A percentile compares a stretch with the other conserved stretches of the same genome.
Conservation (phyloP, 2,329 filamentous ascomycete genomes). For the Neophaeococcomyces aloes region DNA sequence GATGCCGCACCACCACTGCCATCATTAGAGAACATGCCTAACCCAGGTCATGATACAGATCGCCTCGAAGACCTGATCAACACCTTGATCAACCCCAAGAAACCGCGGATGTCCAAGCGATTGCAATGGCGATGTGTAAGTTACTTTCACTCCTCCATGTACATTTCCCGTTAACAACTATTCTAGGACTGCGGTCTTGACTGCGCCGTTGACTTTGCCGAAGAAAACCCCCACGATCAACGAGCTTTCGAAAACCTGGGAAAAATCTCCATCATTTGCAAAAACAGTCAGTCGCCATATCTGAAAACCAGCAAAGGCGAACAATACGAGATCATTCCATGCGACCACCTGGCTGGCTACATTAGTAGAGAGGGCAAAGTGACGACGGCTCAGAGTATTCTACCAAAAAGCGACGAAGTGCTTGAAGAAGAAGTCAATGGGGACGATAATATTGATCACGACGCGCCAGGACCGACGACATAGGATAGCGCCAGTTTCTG, state of each 20-base stretch:
- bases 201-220: conserved; percentile 20
- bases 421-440: background rate
- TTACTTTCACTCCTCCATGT: conserved; percentile 1
- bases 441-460: background rate
- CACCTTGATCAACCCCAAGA: conserved; percentile 21
- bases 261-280: conserved; percentile 22
- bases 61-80: conserved; percentile 22
- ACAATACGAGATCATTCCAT: conserved; percentile 21
- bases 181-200: conserved; percentile 20
- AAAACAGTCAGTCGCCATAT: conserved; percentile 20
- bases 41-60: conserved; percentile 13
- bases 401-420: conserved; percentile 3
- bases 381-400: conserved; percentile 12
- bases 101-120: conserved; percentile 19
- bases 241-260: conserved; percentile 18
- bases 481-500: too few species aligned
- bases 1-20: conserved; percentile 6
- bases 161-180: conserved; percentile 3
- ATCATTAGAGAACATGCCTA: conserved; percentile 5
- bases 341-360: conserved; percentile 18
- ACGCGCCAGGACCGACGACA: too few species aligned
- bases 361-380: conserved; percentile 18
- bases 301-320: conserved; percentile 19
- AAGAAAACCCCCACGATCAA: conserved; percentile 16
- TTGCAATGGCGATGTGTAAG: conserved; percentile 22